phyloP scores from a whole-genome alignment of 1,284 basidiomycete genomes.

The Irpex sp. region DNA sequence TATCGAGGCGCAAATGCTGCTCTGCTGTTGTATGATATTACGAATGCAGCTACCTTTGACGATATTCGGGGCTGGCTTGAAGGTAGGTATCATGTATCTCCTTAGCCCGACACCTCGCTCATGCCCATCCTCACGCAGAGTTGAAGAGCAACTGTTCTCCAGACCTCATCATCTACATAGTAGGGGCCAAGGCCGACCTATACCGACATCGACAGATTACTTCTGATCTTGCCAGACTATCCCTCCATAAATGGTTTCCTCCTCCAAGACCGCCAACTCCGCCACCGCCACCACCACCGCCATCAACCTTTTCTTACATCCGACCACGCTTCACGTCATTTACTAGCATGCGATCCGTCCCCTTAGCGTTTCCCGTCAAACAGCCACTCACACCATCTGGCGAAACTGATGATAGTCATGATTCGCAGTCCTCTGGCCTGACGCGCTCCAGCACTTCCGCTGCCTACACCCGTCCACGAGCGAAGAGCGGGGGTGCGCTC shows the following conservation, averaged over 20 bases:
- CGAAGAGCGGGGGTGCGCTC: constrained; percentile 28
- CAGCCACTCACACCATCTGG: constrained; percentile 21
- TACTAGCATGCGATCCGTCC: constrained; percentile 60
- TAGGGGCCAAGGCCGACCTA: constrained; percentile 87
- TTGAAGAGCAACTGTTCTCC: constrained; percentile 83
- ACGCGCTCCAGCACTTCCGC: constrained; percentile 30
- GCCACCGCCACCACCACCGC: constrained; percentile 48
- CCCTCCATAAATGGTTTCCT: constrained; percentile 82
- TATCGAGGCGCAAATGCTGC: constrained; percentile 98
- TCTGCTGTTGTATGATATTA: constrained; percentile 96
- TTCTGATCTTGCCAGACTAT: constrained; percentile 74
- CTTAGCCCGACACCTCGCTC: neutral
- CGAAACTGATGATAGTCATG: constrained; percentile 24
- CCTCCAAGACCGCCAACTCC: constrained; percentile 66
- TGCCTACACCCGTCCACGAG: constrained; percentile 26
- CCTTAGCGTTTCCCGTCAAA: constrained; percentile 20
- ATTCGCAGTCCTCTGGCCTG: constrained; percentile 25
- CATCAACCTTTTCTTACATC: constrained; percentile 76
- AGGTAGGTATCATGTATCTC: constrained; percentile 42
- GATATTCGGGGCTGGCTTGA: constrained; percentile 94
- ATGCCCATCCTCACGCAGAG: constrained; percentile 44
- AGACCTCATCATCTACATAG: constrained; percentile 88
- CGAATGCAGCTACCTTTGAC: constrained; percentile 84
- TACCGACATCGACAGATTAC: constrained; percentile 68
- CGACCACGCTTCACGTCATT: constrained; percentile 84